Evolutionary conservation across 169 alveolate species (phyloP).

Genomic region (Amoebophrya sp.): DNA sequence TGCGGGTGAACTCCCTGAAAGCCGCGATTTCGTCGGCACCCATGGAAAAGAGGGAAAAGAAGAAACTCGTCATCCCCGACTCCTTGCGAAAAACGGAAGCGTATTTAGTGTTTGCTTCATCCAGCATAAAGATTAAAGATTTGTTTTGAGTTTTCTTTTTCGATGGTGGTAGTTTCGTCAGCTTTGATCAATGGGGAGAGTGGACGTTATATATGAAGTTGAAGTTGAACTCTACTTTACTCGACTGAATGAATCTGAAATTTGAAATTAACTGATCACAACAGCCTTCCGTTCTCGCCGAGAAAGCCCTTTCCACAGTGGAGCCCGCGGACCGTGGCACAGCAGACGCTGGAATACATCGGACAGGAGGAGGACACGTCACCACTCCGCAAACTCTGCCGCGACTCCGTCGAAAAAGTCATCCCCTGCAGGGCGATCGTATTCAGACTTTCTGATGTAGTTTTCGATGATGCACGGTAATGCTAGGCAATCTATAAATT

Average conservation of each 20-base stretch:
- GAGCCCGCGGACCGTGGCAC: neutral
- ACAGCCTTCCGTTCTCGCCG: neutral
- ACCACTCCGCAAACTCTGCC: conserved; percentile 7
- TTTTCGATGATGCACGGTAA: too few relatives aligned
- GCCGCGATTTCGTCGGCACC: neutral
- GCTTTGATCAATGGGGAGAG: too few relatives aligned
- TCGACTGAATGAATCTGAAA: too few relatives aligned
- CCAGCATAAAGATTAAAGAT: too few relatives aligned
- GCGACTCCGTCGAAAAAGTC: neutral
- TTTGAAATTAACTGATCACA: too few relatives aligned
- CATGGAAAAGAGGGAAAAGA: neutral
- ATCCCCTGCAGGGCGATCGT: neutral
- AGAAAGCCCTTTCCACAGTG: neutral
- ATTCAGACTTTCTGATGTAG: neutral
- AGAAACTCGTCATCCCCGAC: neutral
- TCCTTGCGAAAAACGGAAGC: neutral
- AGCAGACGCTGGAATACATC: conserved; percentile 8
- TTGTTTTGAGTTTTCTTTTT: too few relatives aligned
- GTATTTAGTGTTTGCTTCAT: neutral
- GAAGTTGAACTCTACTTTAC: too few relatives aligned
- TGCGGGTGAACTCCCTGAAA: neutral
- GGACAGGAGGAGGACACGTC: neutral
- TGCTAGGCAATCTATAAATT: too few relatives aligned
- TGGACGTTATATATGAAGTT: too few relatives aligned
- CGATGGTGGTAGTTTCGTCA: too few relatives aligned